Base-by-base conservation (phyloP, 78 protist genomes). In the Dictyostelium firmibasis region DNA sequence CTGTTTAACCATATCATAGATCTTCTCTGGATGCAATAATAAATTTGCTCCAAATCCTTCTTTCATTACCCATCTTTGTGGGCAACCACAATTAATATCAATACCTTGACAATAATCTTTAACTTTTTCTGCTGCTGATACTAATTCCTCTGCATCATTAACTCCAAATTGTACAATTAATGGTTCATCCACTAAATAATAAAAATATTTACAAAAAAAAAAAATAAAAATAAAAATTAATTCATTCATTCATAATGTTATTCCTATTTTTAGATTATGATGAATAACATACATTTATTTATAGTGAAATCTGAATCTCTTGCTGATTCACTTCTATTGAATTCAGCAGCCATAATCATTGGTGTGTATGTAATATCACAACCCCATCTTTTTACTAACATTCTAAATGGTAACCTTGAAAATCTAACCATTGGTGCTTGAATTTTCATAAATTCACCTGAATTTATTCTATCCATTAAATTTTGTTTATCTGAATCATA, bases 21-120 rank as follows among this genome's bases (percentile, higher is more conserved):
- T 77, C 78, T 75, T 79, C 0, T 97, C 95, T 27, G 98, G 98
- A 31, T 76, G 23, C 4, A 6, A 5, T 33, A 94, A 64, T 57
- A 97, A 83, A 16, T 36, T 76, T 3, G 97, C 69, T 4, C 98
- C 98, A 78, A 50, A 81, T 2, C 97, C 98, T 57, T 94, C 95
- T 2, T 29, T 47, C 91, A 96, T 97, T 16, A 96, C 97, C 98
- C 98, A 98, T 33, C 47, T 64, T 89, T 98, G 98, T 9, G 98
- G 98, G 53, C 98, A 98, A 79, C 98, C 98, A 47, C 98, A 98
- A 92, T 98, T 97, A 75, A 97, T 70, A 85, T 97, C 97, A 3
- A 98, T 74, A 35, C 91, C 98, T 10, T 81, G 85, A 38, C 97
- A 96, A 57, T 85, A 41, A 14, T 64, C 85, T 3, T 92, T 84